phyloP scores from a whole-genome alignment of 768 basidiomycete genomes.

The Cyathus striatus region DNA sequence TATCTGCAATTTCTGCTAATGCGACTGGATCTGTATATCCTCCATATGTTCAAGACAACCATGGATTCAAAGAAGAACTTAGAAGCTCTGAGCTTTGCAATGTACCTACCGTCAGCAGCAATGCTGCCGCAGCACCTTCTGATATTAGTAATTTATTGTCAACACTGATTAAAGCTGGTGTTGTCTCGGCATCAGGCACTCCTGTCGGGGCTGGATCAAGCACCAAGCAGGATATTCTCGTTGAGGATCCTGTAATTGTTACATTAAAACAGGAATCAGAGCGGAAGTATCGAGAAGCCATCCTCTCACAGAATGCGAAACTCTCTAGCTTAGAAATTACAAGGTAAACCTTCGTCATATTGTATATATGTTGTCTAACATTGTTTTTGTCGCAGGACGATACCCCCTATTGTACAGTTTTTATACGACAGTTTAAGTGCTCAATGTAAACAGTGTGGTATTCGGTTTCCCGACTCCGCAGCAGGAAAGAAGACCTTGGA shows the following conservation, averaged over 20 bases:
- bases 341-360: slow-evolving; percentile 43
- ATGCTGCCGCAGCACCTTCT: slow-evolving; percentile 22
- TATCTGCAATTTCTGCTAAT: slow-evolving; percentile 9
- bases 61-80: too few relatives aligned
- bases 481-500: slow-evolving; percentile 75
- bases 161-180: slow-evolving; percentile 74
- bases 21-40: too few relatives aligned
- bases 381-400: slow-evolving; percentile 35
- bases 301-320: slow-evolving; percentile 57
- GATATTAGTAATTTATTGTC: slow-evolving; percentile 58
- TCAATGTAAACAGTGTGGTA: slow-evolving; percentile 92
- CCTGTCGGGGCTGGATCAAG: slow-evolving; percentile 44
- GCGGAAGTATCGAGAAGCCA: slow-evolving; percentile 52
- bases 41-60: too few relatives aligned
- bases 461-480: slow-evolving; percentile 73
- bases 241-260: slow-evolving; percentile 18
- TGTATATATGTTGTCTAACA: neutral
- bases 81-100: too few relatives aligned
- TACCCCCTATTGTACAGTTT: slow-evolving; percentile 56
- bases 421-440: slow-evolving; percentile 71
- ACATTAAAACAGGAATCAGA: slow-evolving; percentile 42
- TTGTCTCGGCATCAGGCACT: slow-evolving; percentile 53
- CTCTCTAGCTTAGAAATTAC: slow-evolving; percentile 67
- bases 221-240: slow-evolving; percentile 28
- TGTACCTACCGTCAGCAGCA: too few relatives aligned